phyloP scores from a whole-genome alignment of 1,284 basidiomycete species.

The Cryptococcus amylolentus region DNA sequence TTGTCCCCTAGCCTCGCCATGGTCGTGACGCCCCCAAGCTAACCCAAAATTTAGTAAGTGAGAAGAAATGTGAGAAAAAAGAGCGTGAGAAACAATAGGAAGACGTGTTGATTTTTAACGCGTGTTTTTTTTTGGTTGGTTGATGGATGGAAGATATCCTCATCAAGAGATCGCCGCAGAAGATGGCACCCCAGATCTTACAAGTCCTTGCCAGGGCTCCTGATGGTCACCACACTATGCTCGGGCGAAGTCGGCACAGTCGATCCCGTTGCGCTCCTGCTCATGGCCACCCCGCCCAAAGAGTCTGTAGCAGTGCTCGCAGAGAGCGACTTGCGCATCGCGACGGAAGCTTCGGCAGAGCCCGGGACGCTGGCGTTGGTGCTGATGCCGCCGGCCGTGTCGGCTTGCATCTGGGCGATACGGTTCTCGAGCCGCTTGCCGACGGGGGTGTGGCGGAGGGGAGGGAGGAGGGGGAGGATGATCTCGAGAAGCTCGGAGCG shows the following conservation, averaged over 20 bases:
- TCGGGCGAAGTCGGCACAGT: conserved; percentile 12
- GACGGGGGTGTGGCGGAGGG: conserved; percentile 39
- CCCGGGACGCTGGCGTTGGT: neutral
- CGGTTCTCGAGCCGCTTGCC: conserved; percentile 37
- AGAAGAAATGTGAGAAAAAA: too few relatives aligned
- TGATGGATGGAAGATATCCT: too few relatives aligned
- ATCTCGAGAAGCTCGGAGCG: conserved; percentile 35
- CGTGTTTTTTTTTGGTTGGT: too few relatives aligned
- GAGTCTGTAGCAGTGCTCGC: conserved; percentile 6
- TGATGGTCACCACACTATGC: too few relatives aligned
- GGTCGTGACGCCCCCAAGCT: too few relatives aligned
- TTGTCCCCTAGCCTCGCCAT: too few relatives aligned
- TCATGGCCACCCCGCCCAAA: conserved; percentile 8
- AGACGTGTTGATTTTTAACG: too few relatives aligned
- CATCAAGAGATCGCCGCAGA: too few relatives aligned
- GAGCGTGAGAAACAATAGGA: too few relatives aligned
- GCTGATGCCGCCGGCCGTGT: conserved; percentile 1
- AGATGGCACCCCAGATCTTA: too few relatives aligned
- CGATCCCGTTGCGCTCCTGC: conserved; percentile 6
- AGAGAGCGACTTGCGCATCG: conserved; percentile 6
- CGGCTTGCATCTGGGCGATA: conserved; percentile 24
- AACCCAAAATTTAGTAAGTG: too few relatives aligned
- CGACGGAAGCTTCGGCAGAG: neutral
- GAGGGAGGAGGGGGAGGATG: conserved; percentile 31
- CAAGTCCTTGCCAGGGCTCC: too few relatives aligned